These are phyloP conservation scores for Phtheirospermum japonicum DNA, from an alignment of 257 asterid species.

Conservation along the genomic window DNA sequence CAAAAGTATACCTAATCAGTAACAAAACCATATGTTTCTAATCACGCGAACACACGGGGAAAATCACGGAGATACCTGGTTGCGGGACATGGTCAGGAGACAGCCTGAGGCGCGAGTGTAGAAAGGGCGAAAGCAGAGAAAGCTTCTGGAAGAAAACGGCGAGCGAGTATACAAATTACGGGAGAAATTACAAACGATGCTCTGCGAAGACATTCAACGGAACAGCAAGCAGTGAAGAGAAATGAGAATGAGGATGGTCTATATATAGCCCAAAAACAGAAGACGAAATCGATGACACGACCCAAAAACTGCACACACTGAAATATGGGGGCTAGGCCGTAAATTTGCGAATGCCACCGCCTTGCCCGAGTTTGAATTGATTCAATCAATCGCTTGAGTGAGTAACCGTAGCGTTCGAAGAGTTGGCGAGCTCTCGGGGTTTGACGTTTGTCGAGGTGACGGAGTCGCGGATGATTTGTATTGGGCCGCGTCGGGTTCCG, in stretches of 20 bases:
- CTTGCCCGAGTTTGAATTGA: background rate
- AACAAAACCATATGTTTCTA: background rate
- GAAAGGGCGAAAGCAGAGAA: slow-evolving; percentile 24
- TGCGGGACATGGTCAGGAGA: slow-evolving; percentile 46
- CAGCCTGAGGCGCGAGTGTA: slow-evolving; percentile 26
- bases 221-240: background rate
- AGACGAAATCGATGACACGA: background rate
- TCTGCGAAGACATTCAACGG: slow-evolving; percentile 50
- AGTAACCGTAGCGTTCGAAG: too few relatives aligned
- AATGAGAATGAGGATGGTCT: background rate
- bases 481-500: too few relatives aligned
- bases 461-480: too few relatives aligned
- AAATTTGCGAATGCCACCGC: background rate
- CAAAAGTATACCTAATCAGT: too few relatives aligned
- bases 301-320: too few relatives aligned
- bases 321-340: background rate
- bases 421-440: too few relatives aligned
- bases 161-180: slow-evolving; percentile 25
- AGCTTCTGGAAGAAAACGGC: slow-evolving; percentile 29
- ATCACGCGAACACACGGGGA: background rate
- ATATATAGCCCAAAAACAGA: slow-evolving; percentile 18
- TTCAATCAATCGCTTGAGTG: background rate
- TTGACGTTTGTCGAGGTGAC: too few relatives aligned
- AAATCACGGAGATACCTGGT: slow-evolving; percentile 43
- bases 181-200: slow-evolving; percentile 33